Percentiles rank a stretch among this genome's conserved stretches.
Conservation (phyloP, 2,329 filamentous ascomycete species). For the Lachnellula subtilissima region DNA sequence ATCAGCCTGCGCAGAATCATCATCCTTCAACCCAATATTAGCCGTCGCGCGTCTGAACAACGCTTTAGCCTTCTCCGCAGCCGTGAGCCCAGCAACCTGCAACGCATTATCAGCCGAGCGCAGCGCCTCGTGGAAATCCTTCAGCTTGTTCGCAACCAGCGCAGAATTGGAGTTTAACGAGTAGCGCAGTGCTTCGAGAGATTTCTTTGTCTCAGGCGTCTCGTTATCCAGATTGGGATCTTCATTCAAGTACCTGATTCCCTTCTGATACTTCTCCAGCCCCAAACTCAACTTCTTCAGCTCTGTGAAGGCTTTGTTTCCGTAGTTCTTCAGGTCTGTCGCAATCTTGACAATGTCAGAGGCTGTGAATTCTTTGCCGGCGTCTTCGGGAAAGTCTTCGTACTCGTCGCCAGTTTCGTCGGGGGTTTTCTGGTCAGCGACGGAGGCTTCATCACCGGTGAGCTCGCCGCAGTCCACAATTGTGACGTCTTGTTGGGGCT, state of each 20-base stretch:
- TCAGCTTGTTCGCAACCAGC: constrained; percentile 77
- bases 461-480: constrained; percentile 87
- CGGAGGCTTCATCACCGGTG: constrained; percentile 61
- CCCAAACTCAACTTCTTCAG: constrained; percentile 61
- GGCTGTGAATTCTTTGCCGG: constrained; percentile 55
- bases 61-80: constrained; percentile 83
- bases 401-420: constrained; percentile 86
- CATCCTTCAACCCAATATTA: constrained; percentile 71
- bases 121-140: constrained; percentile 64
- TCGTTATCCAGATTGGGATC: constrained; percentile 72
- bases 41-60: constrained; percentile 78
- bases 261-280: constrained; percentile 93
- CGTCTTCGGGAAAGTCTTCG: constrained; percentile 94
- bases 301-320: constrained; percentile 86
- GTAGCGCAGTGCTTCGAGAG: constrained; percentile 73
- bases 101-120: constrained; percentile 70
- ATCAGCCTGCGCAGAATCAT: constrained; percentile 72
- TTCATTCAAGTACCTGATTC: constrained; percentile 80
- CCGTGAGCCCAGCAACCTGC: constrained; percentile 57
- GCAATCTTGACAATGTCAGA: constrained; percentile 72
- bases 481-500: constrained; percentile 66
- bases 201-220: constrained; percentile 58
- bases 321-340: constrained; percentile 80
- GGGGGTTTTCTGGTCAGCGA: constrained; percentile 62
- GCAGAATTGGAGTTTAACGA: constrained; percentile 85